A percentile compares a stretch with the other conserved stretches of the same genome.
These are phyloP conservation scores for Diplodia scrobiculata DNA, from an alignment of 2,329 filamentous ascomycete genomes.

Conservation along the genomic window DNA sequence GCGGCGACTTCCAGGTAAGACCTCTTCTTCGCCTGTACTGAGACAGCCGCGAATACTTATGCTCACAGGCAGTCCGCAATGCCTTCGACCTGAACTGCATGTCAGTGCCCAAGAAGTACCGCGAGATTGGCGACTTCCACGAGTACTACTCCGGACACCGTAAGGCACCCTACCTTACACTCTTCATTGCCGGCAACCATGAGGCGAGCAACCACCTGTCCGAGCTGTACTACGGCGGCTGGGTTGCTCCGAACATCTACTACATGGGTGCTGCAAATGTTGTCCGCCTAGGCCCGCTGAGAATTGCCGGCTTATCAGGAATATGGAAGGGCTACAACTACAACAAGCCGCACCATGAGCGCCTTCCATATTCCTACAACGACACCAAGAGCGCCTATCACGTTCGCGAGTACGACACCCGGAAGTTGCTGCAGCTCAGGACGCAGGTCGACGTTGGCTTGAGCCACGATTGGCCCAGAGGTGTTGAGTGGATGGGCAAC, in stretches of 20 bases:
- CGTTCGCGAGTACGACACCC: slow-evolving; percentile 83
- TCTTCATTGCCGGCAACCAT: slow-evolving; percentile 94
- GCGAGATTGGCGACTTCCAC: slow-evolving; percentile 85
- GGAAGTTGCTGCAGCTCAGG: slow-evolving; percentile 81
- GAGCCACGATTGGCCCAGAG: slow-evolving; percentile 93
- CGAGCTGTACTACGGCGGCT: slow-evolving; percentile 94
- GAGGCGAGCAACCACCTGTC: slow-evolving; percentile 88
- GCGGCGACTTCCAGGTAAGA: slow-evolving; percentile 86
- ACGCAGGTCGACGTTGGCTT: slow-evolving; percentile 88
- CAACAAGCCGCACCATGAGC: slow-evolving; percentile 77
- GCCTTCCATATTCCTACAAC: slow-evolving; percentile 76
- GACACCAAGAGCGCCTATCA: slow-evolving; percentile 87
- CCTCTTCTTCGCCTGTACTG: neutral
- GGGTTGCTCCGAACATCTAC: slow-evolving; percentile 96
- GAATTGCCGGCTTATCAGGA: slow-evolving; percentile 86
- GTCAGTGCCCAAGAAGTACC: slow-evolving; percentile 86
- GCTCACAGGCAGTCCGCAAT: slow-evolving; percentile 75
- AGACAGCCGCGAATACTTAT: slow-evolving; percentile 33
- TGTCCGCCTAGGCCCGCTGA: slow-evolving; percentile 75
- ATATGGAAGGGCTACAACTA: slow-evolving; percentile 96
- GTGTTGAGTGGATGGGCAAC: slow-evolving; percentile 78
- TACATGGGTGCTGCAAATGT: slow-evolving; percentile 94
- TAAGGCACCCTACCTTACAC: slow-evolving; percentile 80
- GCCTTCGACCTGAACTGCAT: slow-evolving; percentile 83
- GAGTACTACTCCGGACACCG: slow-evolving; percentile 83